Evolutionary conservation across 2,329 filamentous ascomycete genomes (phyloP), one percentile per base, ranked within the genome.

Genomic region (Orbilia ellipsospora): DNA sequence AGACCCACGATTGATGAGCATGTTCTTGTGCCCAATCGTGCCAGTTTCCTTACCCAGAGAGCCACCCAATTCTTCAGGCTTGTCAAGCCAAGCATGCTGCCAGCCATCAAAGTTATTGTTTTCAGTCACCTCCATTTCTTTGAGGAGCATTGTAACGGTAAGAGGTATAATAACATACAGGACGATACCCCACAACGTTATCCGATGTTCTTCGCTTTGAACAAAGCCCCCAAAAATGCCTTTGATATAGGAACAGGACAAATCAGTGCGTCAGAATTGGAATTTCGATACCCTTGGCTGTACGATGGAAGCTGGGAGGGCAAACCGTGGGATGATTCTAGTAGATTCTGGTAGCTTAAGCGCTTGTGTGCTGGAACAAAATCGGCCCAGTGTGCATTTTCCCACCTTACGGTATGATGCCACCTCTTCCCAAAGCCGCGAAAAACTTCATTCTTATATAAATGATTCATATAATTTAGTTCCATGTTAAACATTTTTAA

Each of bases 271-370:
- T 26, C 31, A 40, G 69, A 73, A 16, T 42, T 73, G 12, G 56
- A 36, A 54, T 55, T 40, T 8, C 40, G 26, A 16, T 59, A 50
- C 50, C 69, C 69, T 4, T 66, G 55, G 69, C 31, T 73, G 48
- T 73, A 73, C 44, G 57, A 73, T 42, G 62, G 69, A 18, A 56
- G 13, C 26, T 73, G 69, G 69, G 55, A 67, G 48, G 56, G 69
- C 7, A 54, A 57, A 31, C 20, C 59, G 16, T 73, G 69, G 69
- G 62, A 67, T 18, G 55, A 59, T 15, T 62, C 62, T 56, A 55
- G 42, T 7, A 61, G 44, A 16, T 63, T 73, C 26, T 73, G 62
- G 62, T 73, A 67, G 45, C 36, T 44, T 59, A 36, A 36, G 16
- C 4, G 28, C 4, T 1, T 36, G 31, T 7, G 31, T 36, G 5